Evolutionary conservation across 805 yeast genomes (phyloP).

Genomic region (Scheffersomyces stipitis): DNA sequence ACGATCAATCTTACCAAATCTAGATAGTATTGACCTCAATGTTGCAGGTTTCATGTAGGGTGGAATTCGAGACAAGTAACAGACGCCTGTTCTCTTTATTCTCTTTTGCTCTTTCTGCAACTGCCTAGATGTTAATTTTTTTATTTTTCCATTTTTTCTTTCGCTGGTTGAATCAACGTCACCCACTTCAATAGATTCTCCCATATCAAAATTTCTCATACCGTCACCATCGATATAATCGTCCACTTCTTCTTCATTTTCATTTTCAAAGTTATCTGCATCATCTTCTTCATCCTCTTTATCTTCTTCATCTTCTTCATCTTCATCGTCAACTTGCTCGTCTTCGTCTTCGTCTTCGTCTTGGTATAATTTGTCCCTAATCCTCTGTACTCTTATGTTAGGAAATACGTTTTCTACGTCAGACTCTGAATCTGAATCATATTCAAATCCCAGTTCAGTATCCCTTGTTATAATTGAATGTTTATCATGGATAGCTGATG

Average conservation of each 20-base stretch:
- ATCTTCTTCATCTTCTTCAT: conserved; percentile 14
- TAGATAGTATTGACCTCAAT: conserved; percentile 71
- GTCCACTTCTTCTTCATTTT: conserved; percentile 12
- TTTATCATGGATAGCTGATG: too few relatives aligned
- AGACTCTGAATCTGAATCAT: conserved; percentile 8
- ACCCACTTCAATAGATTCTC: not conserved
- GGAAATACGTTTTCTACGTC: conserved; percentile 22
- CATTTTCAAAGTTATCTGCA: conserved; percentile 13
- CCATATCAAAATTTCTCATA: conserved; percentile 5
- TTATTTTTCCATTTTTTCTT: conserved; percentile 38
- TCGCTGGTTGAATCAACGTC: conserved; percentile 11
- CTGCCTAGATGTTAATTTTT: conserved; percentile 56
- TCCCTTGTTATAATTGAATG: too few relatives aligned
- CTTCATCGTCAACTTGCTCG: conserved; percentile 7
- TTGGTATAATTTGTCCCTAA: too few relatives aligned
- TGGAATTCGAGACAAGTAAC: conserved; percentile 88
- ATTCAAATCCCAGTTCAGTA: too few relatives aligned
- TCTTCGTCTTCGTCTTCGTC: conserved; percentile 13
- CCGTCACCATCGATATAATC: conserved; percentile 4
- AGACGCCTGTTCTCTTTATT: conserved; percentile 78
- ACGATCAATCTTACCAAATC: conserved; percentile 88
- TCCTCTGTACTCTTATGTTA: conserved; percentile 2
- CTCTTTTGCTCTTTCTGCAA: conserved; percentile 54
- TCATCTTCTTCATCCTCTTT: conserved; percentile 16
- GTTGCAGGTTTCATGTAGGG: conserved; percentile 97